These are phyloP conservation scores for Tephrocybe rancida DNA, from an alignment of 768 basidiomycete species.

Conservation along the genomic window DNA sequence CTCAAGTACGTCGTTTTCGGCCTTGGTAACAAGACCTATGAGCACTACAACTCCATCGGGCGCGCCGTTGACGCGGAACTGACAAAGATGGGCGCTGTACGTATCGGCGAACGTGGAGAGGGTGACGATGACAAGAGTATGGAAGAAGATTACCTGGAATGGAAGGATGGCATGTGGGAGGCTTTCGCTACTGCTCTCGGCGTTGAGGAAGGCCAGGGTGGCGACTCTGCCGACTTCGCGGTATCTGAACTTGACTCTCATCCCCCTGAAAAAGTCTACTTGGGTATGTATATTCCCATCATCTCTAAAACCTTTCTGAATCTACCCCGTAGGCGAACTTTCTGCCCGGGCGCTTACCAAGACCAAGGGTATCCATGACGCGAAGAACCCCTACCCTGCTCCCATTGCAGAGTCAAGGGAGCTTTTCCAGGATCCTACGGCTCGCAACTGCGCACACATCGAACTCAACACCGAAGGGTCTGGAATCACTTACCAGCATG, in stretches of 20 bases:
- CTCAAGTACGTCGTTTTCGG: constrained; percentile 96
- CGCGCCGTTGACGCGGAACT: constrained; percentile 76
- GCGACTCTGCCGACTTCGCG: constrained; percentile 91
- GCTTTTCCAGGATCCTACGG: constrained; percentile 72
- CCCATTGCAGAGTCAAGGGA: constrained; percentile 79
- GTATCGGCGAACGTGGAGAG: constrained; percentile 90
- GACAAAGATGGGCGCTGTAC: constrained; percentile 75
- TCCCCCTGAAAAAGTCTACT: constrained; percentile 88
- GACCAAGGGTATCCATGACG: constrained; percentile 95
- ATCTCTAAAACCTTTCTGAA: not conserved
- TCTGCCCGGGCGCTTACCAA: constrained; percentile 92
- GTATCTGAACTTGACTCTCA: constrained; percentile 82
- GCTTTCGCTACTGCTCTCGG: constrained; percentile 79
- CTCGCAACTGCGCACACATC: constrained; percentile 92
- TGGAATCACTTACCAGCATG: constrained; percentile 98
- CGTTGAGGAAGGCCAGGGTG: constrained; percentile 96
- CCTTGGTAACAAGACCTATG: constrained; percentile 92
- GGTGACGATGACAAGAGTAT: constrained; percentile 99
- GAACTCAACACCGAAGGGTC: constrained; percentile 94
- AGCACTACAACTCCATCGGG: constrained; percentile 94
- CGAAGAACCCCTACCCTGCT: constrained; percentile 95
- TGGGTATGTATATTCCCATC: constrained; percentile 53
- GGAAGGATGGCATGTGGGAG: constrained; percentile 99
- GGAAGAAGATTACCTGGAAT: constrained; percentile 99
- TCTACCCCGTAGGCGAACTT: constrained; percentile 70